These are phyloP conservation scores for Ustilago crameri DNA, from an alignment of 1,284 basidiomycete genomes.

Conservation along the genomic window DNA sequence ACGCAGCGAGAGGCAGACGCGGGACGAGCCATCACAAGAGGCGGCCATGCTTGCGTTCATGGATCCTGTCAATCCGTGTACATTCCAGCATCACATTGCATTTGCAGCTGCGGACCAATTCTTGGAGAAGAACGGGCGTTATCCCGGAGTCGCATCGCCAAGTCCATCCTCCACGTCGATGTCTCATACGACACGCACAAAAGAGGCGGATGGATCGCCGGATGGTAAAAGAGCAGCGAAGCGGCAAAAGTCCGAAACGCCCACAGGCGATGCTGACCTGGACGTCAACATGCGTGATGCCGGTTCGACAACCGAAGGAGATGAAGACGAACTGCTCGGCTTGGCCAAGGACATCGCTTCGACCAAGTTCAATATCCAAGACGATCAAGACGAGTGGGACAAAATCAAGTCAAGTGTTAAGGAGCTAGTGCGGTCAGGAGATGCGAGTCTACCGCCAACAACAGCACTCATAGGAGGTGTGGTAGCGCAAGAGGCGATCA, in stretches of 20 bases:
- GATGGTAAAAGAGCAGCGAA: constrained; percentile 32
- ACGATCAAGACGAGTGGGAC: constrained; percentile 70
- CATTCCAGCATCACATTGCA: constrained; percentile 66
- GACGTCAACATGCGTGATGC: constrained; percentile 64
- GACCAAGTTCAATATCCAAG: constrained; percentile 13
- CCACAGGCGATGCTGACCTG: constrained; percentile 37
- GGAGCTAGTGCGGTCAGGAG: constrained; percentile 83
- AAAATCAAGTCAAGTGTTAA: constrained; percentile 76
- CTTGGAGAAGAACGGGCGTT: constrained; percentile 67
- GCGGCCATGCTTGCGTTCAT: constrained; percentile 51
- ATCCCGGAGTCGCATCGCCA: constrained; percentile 68
- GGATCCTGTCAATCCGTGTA: constrained; percentile 62
- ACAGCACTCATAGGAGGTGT: constrained; percentile 93
- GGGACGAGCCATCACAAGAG: constrained; percentile 67
- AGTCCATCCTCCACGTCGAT: constrained; percentile 3
- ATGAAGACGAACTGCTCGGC: constrained; percentile 54
- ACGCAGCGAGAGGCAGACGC: constrained; percentile 70
- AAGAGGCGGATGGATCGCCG: neutral
- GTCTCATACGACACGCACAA: neutral
- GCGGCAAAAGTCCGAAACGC: constrained; percentile 47
- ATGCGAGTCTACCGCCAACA: constrained; percentile 85
- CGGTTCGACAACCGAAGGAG: constrained; percentile 58
- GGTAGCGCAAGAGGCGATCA: constrained; percentile 97
- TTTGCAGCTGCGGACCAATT: constrained; percentile 70
- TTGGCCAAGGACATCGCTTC: constrained; percentile 28